Evolutionary conservation across 768 basidiomycete genomes (phyloP), one percentile per base, ranked within the genome.

Genomic region (Bullera alba): DNA sequence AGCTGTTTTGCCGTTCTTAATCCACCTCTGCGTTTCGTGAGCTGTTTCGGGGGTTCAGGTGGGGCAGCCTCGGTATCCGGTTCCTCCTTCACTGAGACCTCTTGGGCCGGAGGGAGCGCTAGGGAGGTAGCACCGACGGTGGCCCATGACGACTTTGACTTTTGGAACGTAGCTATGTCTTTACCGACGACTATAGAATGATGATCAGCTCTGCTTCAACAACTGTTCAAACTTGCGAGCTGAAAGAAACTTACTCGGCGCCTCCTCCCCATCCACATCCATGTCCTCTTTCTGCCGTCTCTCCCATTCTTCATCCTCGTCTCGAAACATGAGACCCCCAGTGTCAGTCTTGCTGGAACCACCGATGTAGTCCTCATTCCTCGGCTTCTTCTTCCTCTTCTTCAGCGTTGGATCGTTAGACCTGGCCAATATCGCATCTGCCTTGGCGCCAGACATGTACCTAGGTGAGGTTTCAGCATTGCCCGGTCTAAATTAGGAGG

Each of bases 361-460:
- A 48, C 57, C 36, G 46, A 64, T 56, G 32, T 67, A 67, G 34
- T 67, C 58, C 6, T 72, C 72, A 12, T 72, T 77, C 72, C 84
- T 86, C 46, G 82, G 79, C 50, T 66, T 63, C 73, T 86, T 88
- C 78, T 87, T 88, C 68, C 78, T 79, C 0, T 65, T 67, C 42
- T 60, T 63, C 4, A 60, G 34, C 1, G 43, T 50, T 12, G 60
- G 60, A 17, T 70, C 69, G 76, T 74, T 76, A 0, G 79, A 71
- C 38, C 81, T 81, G 3, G 90, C 77, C 6, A 96, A 78, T 56
- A 97, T 97, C 5, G 89, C 91, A 60, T 96, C 93, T 2, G 92
- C 90, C 65, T 96, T 97, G 0, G 88, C 82, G 0, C 93, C 93
- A 4, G 90, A 83, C 91, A 96, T 93, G 76, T 97, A 97, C 56